Base-by-base conservation (phyloP, 768 basidiomycete species). In the Tylopilus subfusipes region DNA sequence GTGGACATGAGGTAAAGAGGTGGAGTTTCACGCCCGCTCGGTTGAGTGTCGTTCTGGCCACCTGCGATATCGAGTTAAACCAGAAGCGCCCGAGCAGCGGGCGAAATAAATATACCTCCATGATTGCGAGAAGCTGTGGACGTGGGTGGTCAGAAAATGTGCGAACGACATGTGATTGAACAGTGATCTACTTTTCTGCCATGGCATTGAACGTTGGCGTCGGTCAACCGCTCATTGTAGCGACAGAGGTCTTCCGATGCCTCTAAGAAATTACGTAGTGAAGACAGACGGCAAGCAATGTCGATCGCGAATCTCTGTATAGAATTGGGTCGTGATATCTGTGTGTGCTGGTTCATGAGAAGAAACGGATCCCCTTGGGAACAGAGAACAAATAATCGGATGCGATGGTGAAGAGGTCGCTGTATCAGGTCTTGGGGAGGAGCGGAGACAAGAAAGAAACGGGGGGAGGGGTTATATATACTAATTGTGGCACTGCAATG, bases 21-120 rank as follows among this genome's bases (percentile, higher is more conserved):
- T 81, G 77, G 14, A 76, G 66, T 22, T 73, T 71, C 49, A 82
- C 58, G 34, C 76, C 76, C 30, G 71, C 69, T 22, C 63, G 65
- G 50, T 68, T 68, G 48, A 83, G 76, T 10, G 81, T 81, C 50
- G 67, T 72, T 55, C 75, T 73, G 33, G 79, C 77, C 44, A 78
- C 70, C 82, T 83, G 54, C 27, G 31, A 38, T 25, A 27, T 34
- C 42, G 25, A 25, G 48, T 59, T 16, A 50, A 44, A 42, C 30
- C 13, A 29, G 3, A 19, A 39, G 13, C 33, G 36, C 34, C 25
- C 52, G 21, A 51, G 30, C 13, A 34, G 11, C 31, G 29, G 49
- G 56, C 21, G 42, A 60, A 51, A 48, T 54, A 56, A 60, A 59
- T 54, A 69, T 74, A 83, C 82, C 81, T 83, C 81, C 44, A 76